These are phyloP conservation scores for Rhododendron williamsianum DNA, from an alignment of 148 eudicot species.

Conservation along the genomic window DNA sequence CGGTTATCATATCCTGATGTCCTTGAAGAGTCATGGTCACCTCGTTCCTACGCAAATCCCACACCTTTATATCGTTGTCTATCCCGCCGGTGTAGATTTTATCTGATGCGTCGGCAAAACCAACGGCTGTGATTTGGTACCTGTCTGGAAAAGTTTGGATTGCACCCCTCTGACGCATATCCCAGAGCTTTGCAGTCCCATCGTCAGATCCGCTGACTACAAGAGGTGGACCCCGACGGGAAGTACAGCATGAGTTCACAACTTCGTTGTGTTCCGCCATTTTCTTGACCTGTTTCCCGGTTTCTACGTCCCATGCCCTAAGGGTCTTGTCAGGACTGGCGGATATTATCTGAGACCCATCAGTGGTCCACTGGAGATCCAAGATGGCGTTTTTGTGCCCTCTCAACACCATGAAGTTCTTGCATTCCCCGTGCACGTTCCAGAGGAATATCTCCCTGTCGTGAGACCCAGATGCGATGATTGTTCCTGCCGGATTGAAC, in stretches of 20 bases:
- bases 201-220: conserved; percentile 95
- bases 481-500: conserved; percentile 83
- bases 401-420: conserved; percentile 66
- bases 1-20: conserved; percentile 88
- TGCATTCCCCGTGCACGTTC: conserved; percentile 52
- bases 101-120: conserved; percentile 93
- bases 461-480: conserved; percentile 89
- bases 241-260: conserved; percentile 88
- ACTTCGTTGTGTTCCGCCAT: conserved; percentile 86
- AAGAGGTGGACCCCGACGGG: conserved; percentile 93
- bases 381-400: conserved; percentile 95
- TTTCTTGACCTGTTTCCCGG: conserved; percentile 87
- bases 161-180: conserved; percentile 93
- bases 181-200: conserved; percentile 98
- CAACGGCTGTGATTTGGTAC: conserved; percentile 89
- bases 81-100: conserved; percentile 88
- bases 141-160: conserved; percentile 94
- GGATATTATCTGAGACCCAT: conserved; percentile 80
- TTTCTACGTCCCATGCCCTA: conserved; percentile 95
- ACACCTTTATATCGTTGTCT: conserved; percentile 81
- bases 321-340: conserved; percentile 92
- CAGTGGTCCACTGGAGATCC: conserved; percentile 94
- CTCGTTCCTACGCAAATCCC: conserved; percentile 92
- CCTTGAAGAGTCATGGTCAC: conserved; percentile 90
- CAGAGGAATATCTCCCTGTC: conserved; percentile 82